These are phyloP conservation scores for Rutstroemia sydowiana DNA, from an alignment of 2,329 filamentous ascomycete genomes.

Conservation along the genomic window DNA sequence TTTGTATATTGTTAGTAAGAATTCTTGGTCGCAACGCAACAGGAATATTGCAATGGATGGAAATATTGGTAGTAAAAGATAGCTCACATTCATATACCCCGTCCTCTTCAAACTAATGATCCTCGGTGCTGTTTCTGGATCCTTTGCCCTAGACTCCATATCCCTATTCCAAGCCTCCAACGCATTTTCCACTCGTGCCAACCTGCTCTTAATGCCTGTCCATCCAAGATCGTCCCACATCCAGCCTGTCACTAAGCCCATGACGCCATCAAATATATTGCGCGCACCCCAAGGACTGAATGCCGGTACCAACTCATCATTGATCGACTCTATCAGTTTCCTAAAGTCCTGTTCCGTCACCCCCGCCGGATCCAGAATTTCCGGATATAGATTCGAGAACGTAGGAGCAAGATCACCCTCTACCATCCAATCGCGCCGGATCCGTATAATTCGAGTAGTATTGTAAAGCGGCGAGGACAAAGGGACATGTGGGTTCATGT, in stretches of 20 bases:
- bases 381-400: slow-evolving; percentile 91
- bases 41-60: background rate
- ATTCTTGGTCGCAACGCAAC: background rate
- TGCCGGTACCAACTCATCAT: slow-evolving; percentile 64
- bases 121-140: slow-evolving; percentile 50
- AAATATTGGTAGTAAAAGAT: background rate
- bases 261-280: slow-evolving; percentile 70
- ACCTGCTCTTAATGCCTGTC: slow-evolving; percentile 63
- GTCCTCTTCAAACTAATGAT: slow-evolving; percentile 74
- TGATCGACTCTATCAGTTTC: slow-evolving; percentile 71
- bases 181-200: slow-evolving; percentile 68
- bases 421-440: slow-evolving; percentile 85
- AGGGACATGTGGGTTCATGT: slow-evolving; percentile 86
- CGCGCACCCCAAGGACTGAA: slow-evolving; percentile 72
- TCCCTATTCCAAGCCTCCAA: slow-evolving; percentile 81
- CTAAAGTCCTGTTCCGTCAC: slow-evolving; percentile 84
- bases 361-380: slow-evolving; percentile 81
- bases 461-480: slow-evolving; percentile 65
- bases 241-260: slow-evolving; percentile 85
- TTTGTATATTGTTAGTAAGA: slow-evolving; percentile 21
- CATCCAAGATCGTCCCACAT: slow-evolving; percentile 87
- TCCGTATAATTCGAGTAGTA: slow-evolving; percentile 81
- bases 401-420: slow-evolving; percentile 85
- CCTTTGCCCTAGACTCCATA: slow-evolving; percentile 50
- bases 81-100: slow-evolving; percentile 73